phyloP scores from a whole-genome alignment of 2,329 filamentous ascomycete species.

The Hypoxylon sp. region DNA sequence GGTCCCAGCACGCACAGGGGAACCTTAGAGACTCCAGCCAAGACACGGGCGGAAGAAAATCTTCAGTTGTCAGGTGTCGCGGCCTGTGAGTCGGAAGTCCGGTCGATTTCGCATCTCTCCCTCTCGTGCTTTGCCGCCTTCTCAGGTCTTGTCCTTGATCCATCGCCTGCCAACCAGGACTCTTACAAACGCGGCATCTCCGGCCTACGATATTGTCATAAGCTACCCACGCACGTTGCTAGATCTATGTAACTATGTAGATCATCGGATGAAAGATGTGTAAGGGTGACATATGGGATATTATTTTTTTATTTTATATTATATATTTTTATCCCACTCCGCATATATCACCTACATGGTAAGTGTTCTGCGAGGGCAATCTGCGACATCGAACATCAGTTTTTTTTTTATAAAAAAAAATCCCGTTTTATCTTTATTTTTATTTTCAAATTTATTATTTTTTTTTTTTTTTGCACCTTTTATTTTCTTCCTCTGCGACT shows the following conservation, averaged over 20 bases:
- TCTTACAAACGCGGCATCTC: constrained; percentile 10
- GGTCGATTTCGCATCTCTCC: constrained; percentile 33
- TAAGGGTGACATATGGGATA: not conserved
- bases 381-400: constrained; percentile 41
- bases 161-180: no score
- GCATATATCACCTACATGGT: not conserved
- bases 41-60: constrained; percentile 33
- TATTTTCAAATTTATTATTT: no score
- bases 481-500: constrained; percentile 38
- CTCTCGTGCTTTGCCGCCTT: no score
- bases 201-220: constrained; percentile 1
- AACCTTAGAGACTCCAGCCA: constrained; percentile 33
- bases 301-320: constrained; percentile 4
- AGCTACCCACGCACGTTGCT: not conserved
- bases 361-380: constrained; percentile 19
- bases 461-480: no score
- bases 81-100: constrained; percentile 37
- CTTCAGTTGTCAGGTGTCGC: constrained; percentile 24
- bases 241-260: no score
- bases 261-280: not conserved
- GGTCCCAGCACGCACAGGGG: constrained; percentile 30
- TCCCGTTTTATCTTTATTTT: no score
- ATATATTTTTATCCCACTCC: not conserved
- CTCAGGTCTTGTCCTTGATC: constrained; percentile 14
- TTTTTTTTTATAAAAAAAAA: no score